phyloP scores from a whole-genome alignment of 2,329 filamentous ascomycete species.

The Cladosporium sp. region DNA sequence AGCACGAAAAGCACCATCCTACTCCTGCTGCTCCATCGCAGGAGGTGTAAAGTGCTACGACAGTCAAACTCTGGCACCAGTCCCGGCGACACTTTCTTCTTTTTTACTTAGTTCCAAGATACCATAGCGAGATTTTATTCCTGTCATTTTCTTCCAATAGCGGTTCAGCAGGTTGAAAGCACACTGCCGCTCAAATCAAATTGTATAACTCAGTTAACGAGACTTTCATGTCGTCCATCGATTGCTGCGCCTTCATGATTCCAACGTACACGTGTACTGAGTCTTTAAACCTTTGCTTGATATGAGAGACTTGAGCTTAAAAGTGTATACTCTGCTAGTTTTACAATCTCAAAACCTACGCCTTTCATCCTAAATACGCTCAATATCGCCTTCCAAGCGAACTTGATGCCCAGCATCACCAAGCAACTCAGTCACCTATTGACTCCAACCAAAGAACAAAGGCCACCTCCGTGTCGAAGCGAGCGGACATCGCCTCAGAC shows the following conservation, averaged over 20 bases:
- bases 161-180: neutral
- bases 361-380: no score
- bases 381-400: neutral
- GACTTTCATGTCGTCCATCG: neutral
- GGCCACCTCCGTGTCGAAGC: neutral
- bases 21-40: neutral
- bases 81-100: neutral
- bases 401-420: neutral
- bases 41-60: neutral
- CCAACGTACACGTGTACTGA: neutral
- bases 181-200: neutral
- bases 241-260: neutral
- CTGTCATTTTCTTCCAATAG: neutral
- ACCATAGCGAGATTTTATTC: constrained; percentile 13
- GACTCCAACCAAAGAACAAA: neutral
- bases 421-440: neutral
- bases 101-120: constrained; percentile 3
- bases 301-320: neutral
- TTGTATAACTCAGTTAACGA: neutral
- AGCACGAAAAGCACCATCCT: constrained; percentile 25
- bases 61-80: neutral
- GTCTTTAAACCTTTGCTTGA: neutral
- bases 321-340: neutral
- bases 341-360: neutral
- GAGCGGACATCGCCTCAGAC: neutral